Evolutionary conservation across 2,329 filamentous ascomycete species (phyloP).

Genomic region (Anthostomella pinea): DNA sequence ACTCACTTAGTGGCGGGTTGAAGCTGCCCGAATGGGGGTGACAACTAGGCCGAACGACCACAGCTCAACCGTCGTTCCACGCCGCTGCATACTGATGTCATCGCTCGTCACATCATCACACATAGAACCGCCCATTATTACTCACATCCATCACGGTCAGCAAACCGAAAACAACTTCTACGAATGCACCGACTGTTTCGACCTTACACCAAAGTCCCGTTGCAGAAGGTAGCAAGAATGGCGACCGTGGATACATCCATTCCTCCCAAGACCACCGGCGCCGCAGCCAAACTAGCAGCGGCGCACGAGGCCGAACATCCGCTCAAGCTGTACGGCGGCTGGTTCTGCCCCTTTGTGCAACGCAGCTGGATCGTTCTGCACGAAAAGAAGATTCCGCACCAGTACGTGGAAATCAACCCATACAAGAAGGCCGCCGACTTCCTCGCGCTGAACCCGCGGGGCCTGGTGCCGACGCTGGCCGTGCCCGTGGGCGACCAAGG

Average conservation of each 20-base stretch:
- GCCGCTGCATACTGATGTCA: slow-evolving; percentile 1
- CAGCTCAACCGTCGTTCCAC: background rate
- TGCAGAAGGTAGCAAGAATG: slow-evolving; percentile 18
- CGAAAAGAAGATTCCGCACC: slow-evolving; percentile 70
- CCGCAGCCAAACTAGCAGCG: slow-evolving; percentile 46
- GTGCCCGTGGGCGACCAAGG: slow-evolving; percentile 37
- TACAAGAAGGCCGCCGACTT: slow-evolving; percentile 70
- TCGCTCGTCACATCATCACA: background rate
- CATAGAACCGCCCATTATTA: background rate
- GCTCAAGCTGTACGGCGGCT: slow-evolving; percentile 68
- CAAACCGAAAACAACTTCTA: too few relatives aligned
- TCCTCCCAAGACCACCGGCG: slow-evolving; percentile 45
- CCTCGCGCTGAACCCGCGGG: slow-evolving; percentile 69
- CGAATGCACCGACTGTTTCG: too few relatives aligned
- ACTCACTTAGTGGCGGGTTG: too few relatives aligned
- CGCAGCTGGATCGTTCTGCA: slow-evolving; percentile 69
- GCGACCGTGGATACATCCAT: slow-evolving; percentile 46
- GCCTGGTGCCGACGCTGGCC: slow-evolving; percentile 69
- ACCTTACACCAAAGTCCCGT: too few relatives aligned
- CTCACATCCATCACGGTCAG: too few relatives aligned
- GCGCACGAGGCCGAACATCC: slow-evolving; percentile 45
- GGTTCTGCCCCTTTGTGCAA: slow-evolving; percentile 73
- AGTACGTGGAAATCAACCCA: slow-evolving; percentile 76
- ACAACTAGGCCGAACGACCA: too few relatives aligned
- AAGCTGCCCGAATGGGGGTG: too few relatives aligned